Evolutionary conservation across 2,329 filamentous ascomycete species (phyloP).

Genomic region (Alternaria metachromatica): DNA sequence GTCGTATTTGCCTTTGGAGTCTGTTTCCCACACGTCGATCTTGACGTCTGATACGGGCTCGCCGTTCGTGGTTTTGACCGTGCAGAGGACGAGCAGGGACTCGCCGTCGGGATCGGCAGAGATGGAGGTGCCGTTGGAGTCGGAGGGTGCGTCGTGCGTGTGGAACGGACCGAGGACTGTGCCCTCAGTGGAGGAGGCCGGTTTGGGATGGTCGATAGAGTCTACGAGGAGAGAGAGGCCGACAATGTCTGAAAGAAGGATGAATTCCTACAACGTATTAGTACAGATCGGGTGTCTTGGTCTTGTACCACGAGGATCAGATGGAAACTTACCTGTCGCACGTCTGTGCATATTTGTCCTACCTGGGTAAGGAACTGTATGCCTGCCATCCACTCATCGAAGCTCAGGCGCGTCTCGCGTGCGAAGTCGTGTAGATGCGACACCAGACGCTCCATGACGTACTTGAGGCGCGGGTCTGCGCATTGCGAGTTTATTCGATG

Average conservation of each 20-base stretch:
- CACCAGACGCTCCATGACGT: slow-evolving; percentile 75
- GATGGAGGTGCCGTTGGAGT: slow-evolving; percentile 66
- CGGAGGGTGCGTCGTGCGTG: slow-evolving; percentile 73
- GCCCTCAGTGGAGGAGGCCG: slow-evolving; percentile 72
- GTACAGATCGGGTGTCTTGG: background rate
- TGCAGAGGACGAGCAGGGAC: slow-evolving; percentile 76
- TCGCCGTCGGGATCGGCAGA: slow-evolving; percentile 73
- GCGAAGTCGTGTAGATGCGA: slow-evolving; percentile 83
- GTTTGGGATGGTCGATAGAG: slow-evolving; percentile 83
- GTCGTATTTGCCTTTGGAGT: slow-evolving; percentile 80
- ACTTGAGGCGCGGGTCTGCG: slow-evolving; percentile 69
- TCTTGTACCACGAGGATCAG: background rate
- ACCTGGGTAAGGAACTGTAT: slow-evolving; percentile 74
- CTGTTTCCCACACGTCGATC: slow-evolving; percentile 86
- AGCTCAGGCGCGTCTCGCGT: slow-evolving; percentile 76
- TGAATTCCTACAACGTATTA: slow-evolving; percentile 67
- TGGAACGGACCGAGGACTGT: slow-evolving; percentile 85
- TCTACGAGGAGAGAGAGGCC: slow-evolving; percentile 82
- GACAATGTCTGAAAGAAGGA: slow-evolving; percentile 79
- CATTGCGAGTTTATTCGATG: slow-evolving; percentile 76
- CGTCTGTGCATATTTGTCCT: slow-evolving; percentile 75
- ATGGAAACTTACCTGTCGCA: slow-evolving; percentile 65
- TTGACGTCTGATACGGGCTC: slow-evolving; percentile 69
- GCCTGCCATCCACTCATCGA: slow-evolving; percentile 78
- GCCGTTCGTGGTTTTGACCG: slow-evolving; percentile 69